Evolutionary conservation across 2,329 filamentous ascomycete species (phyloP).

Genomic region (Fusarium vanettenii): DNA sequence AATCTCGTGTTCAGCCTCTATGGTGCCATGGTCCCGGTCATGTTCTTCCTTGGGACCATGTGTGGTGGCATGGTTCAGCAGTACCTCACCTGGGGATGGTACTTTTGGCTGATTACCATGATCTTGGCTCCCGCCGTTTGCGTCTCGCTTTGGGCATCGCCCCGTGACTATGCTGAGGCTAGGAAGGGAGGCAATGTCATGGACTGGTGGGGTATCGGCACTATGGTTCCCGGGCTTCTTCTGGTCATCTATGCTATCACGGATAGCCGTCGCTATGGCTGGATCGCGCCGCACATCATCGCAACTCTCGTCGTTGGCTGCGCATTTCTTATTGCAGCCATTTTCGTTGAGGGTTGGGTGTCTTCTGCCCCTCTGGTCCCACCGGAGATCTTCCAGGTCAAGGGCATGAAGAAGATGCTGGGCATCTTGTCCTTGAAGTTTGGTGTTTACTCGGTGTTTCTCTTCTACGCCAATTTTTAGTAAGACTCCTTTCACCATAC

Average conservation of each 20-base stretch:
- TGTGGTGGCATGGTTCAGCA: constrained; percentile 72
- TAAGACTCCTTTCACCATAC: constrained; percentile 48
- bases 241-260: constrained; percentile 78
- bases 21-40: constrained; percentile 64
- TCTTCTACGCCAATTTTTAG: constrained; percentile 74
- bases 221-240: constrained; percentile 68
- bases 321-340: constrained; percentile 62
- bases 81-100: constrained; percentile 71
- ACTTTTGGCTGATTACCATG: constrained; percentile 71
- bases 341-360: constrained; percentile 74
- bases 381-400: constrained; percentile 70
- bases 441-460: constrained; percentile 69
- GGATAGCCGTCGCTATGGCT: constrained; percentile 70
- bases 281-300: constrained; percentile 74
- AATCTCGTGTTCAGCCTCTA: constrained; percentile 72
- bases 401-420: constrained; percentile 68
- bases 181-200: constrained; percentile 54
- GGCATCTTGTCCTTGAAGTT: constrained; percentile 60
- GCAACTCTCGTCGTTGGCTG: constrained; percentile 68
- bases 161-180: constrained; percentile 49
- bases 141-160: constrained; percentile 53
- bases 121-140: constrained; percentile 58
- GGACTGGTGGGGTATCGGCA: constrained; percentile 70
- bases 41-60: constrained; percentile 73
- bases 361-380: constrained; percentile 72